A percentile compares a stretch with the other conserved stretches of the same genome.
phyloP scores from a whole-genome alignment of 371 early-diverging fungal species.

The Lichtheimia hyalospora region DNA sequence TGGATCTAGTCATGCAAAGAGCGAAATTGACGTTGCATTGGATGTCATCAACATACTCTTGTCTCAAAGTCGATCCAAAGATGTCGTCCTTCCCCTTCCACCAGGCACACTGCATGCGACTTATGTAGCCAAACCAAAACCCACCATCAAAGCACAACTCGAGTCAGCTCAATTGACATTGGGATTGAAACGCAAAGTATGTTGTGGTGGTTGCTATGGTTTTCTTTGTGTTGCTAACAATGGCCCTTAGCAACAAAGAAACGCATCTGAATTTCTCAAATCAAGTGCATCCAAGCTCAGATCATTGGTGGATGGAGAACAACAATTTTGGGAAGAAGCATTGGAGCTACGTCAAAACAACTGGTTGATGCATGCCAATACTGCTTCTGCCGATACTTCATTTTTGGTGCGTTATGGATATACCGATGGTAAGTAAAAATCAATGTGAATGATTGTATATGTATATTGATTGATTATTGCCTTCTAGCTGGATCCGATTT shows the following conservation, averaged over 20 bases:
- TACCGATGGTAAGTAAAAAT: conserved; percentile 45
- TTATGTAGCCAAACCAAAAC: conserved; percentile 52
- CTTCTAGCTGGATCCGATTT: conserved; percentile 45
- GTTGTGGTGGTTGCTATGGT: background rate
- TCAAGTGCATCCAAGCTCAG: conserved; percentile 52
- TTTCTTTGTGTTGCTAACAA: background rate
- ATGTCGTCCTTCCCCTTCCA: conserved; percentile 37
- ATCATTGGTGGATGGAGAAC: conserved; percentile 53
- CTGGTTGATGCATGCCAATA: conserved; percentile 65
- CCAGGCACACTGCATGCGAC: conserved; percentile 58
- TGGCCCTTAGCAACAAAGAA: conserved; percentile 51
- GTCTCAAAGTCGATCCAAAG: conserved; percentile 44
- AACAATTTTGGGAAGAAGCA: conserved; percentile 70
- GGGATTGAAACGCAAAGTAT: conserved; percentile 63
- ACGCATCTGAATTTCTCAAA: conserved; percentile 60
- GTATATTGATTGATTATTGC: background rate
- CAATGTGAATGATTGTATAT: too few relatives aligned
- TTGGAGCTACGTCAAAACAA: conserved; percentile 61
- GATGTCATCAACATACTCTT: conserved; percentile 73
- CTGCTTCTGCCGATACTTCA: conserved; percentile 21
- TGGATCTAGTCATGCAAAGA: conserved; percentile 59
- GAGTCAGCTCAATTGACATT: conserved; percentile 62
- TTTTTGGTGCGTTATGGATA: conserved; percentile 61
- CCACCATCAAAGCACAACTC: conserved; percentile 46
- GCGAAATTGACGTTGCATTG: conserved; percentile 73